Conservation (phyloP, 805 yeast species). For the Grigorovia transvaalensis region DNA sequence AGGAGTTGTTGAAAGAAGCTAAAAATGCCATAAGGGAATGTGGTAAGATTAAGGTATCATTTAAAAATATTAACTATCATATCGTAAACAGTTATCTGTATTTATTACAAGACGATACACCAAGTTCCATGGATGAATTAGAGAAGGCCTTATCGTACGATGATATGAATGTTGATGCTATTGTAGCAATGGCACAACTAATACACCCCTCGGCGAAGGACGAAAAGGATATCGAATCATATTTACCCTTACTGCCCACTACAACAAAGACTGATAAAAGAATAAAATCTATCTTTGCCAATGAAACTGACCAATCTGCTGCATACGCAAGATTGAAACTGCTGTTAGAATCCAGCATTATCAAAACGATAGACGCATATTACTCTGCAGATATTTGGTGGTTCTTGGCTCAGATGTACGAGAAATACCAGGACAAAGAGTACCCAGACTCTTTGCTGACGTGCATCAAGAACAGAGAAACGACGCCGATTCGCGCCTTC, state of each 20-base stretch:
- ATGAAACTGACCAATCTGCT: conserved; percentile 46
- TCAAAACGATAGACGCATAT: conserved; percentile 33
- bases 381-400: conserved; percentile 57
- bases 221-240: not conserved
- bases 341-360: conserved; percentile 30
- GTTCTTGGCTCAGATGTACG: conserved; percentile 54
- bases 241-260: not conserved
- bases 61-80: conserved; percentile 21
- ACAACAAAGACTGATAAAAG: not conserved
- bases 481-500: conserved; percentile 42
- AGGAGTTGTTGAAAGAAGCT: conserved; percentile 39
- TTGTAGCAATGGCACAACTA: conserved; percentile 45
- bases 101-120: conserved; percentile 30
- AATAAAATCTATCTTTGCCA: conserved; percentile 32
- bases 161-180: conserved; percentile 40
- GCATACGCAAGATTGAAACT: conserved; percentile 45
- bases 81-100: conserved; percentile 25
- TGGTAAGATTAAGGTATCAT: conserved; percentile 40
- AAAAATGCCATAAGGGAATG: conserved; percentile 69
- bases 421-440: conserved; percentile 42
- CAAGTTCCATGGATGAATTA: conserved; percentile 48
- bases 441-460: conserved; percentile 47
- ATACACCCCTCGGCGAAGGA: conserved; percentile 33
- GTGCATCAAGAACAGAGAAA: conserved; percentile 54
- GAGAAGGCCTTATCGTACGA: conserved; percentile 49